Evolutionary conservation across 768 basidiomycete genomes (phyloP).

Genomic region (Russula lepida): DNA sequence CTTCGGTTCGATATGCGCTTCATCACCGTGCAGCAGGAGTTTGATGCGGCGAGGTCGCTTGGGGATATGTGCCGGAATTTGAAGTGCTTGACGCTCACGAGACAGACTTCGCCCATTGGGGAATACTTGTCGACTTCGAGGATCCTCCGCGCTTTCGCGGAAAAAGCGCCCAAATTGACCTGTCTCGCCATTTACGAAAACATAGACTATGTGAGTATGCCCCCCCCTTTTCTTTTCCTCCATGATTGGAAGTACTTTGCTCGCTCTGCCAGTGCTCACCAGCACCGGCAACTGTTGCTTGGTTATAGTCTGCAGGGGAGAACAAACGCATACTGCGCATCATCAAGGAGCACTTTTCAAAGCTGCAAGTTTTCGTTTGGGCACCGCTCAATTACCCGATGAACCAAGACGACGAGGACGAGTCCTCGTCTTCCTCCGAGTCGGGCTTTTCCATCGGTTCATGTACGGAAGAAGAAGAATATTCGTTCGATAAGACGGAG

Average conservation of each 20-base stretch:
- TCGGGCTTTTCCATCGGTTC: slow-evolving; percentile 17
- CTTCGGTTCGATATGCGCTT: slow-evolving; percentile 14
- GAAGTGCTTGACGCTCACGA: slow-evolving; percentile 11
- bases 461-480: slow-evolving; percentile 8
- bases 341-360: slow-evolving; percentile 8
- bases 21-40: slow-evolving; percentile 8
- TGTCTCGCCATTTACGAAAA: slow-evolving; percentile 15
- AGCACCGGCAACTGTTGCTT: too few species aligned
- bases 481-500: slow-evolving; percentile 12
- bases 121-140: slow-evolving; percentile 15
- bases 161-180: slow-evolving; percentile 8
- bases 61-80: neutral
- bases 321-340: slow-evolving; percentile 15
- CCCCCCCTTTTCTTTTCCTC: too few species aligned
- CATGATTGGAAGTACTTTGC: too few species aligned
- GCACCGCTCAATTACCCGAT: slow-evolving; percentile 7
- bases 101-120: neutral
- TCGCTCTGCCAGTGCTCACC: too few species aligned
- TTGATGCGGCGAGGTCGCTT: neutral
- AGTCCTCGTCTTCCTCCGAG: neutral
- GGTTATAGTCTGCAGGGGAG: slow-evolving; percentile 9
- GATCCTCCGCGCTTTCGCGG: slow-evolving; percentile 9
- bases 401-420: slow-evolving; percentile 9
- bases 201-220: slow-evolving; percentile 15
- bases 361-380: slow-evolving; percentile 18